Conservation (phyloP, 495 filamentous ascomycete species). For the Aspergillus kassunensis region DNA sequence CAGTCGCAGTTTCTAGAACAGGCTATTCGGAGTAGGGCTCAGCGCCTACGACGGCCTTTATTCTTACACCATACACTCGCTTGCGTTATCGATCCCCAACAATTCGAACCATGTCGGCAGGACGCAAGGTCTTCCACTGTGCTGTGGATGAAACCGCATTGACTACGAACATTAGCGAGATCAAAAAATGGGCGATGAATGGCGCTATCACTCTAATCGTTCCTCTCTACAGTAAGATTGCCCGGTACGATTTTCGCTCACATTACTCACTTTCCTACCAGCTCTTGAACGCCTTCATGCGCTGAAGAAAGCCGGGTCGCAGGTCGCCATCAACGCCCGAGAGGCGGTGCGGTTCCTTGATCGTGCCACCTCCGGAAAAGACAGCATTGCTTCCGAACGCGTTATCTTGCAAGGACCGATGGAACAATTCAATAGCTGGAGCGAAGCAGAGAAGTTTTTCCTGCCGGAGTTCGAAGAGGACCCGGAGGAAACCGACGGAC, state of each 20-base stretch:
- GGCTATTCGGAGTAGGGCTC: conserved; percentile 34
- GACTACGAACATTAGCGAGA: conserved; percentile 63
- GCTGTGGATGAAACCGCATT: conserved; percentile 70
- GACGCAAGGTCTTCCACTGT: conserved; percentile 66
- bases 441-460: conserved; percentile 59
- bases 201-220: conserved; percentile 63
- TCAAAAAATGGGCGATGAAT: conserved; percentile 64
- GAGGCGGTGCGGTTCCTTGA: conserved; percentile 65
- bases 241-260: conserved; percentile 3
- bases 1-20: conserved; percentile 35
- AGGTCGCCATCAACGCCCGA: conserved; percentile 56
- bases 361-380: conserved; percentile 54
- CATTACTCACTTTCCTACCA: conserved; percentile 26
- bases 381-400: conserved; percentile 42
- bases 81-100: conserved; percentile 12
- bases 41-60: conserved; percentile 5
- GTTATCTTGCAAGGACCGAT: conserved; percentile 54
- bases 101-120: conserved; percentile 40
- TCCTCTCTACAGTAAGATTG: conserved; percentile 60
- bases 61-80: conserved; percentile 10
- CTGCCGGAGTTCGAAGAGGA: conserved; percentile 50
- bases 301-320: conserved; percentile 54
- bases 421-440: conserved; percentile 57
- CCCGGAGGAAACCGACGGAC: conserved; percentile 25
- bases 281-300: conserved; percentile 54